A percentile compares a stretch with the other conserved stretches of the same genome.
These are phyloP conservation scores for Trichoderma erinaceum DNA, from an alignment of 495 filamentous ascomycete species.

Conservation along the genomic window DNA sequence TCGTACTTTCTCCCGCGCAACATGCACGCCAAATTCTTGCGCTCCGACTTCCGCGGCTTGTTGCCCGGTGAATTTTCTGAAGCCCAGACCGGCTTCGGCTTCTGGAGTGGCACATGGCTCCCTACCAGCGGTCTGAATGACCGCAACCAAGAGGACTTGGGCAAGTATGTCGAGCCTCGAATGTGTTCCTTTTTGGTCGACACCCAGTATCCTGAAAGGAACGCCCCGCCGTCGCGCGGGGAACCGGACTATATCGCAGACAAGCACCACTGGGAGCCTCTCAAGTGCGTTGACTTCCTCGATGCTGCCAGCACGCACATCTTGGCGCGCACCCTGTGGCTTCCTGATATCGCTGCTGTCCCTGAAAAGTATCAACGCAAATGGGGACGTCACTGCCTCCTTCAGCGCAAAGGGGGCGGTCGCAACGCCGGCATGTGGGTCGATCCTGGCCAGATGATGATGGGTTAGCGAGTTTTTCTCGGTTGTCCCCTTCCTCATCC, in stretches of 20 bases:
- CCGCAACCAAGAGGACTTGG: conserved; percentile 75
- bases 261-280: conserved; percentile 60
- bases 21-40: conserved; percentile 79
- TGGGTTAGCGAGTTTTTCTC: not conserved
- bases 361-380: conserved; percentile 61
- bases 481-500: no score
- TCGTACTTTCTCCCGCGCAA: conserved; percentile 79
- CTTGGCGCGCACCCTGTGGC: conserved; percentile 75
- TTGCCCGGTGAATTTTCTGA: conserved; percentile 87
- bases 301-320: conserved; percentile 69
- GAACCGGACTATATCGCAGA: conserved; percentile 75
- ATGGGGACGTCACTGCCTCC: conserved; percentile 80
- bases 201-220: conserved; percentile 63
- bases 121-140: conserved; percentile 87
- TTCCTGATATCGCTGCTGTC: conserved; percentile 66
- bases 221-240: conserved; percentile 38
- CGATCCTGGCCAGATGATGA: conserved; percentile 6
- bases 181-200: conserved; percentile 83
- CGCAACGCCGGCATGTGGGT: not conserved
- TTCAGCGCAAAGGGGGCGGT: conserved; percentile 44
- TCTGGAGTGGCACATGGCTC: conserved; percentile 73
- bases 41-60: conserved; percentile 81
- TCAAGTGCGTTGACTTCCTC: conserved; percentile 71
- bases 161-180: conserved; percentile 76
- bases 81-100: conserved; percentile 50